Percentiles rank a stretch among this genome's conserved stretches.
These are phyloP conservation scores for Alternaria brassicicola DNA, from an alignment of 2,329 filamentous ascomycete species.

Conservation along the genomic window DNA sequence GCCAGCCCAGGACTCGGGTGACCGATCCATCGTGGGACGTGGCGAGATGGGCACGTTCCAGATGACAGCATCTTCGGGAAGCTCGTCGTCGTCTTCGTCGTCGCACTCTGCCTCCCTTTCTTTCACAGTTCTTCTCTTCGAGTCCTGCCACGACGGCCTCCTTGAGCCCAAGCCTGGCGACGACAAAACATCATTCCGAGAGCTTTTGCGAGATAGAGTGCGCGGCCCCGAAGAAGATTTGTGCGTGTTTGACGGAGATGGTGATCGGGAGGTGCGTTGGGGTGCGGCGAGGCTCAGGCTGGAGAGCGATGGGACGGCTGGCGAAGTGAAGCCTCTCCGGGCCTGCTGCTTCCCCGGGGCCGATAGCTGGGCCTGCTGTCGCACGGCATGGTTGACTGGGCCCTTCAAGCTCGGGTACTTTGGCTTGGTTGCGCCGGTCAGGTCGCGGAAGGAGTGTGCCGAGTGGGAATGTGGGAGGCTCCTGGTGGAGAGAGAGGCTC, in stretches of 20 bases:
- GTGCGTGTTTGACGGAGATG: constrained; percentile 42
- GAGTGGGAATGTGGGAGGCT: constrained; percentile 27
- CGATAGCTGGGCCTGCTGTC: constrained; percentile 44
- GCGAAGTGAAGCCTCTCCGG: constrained; percentile 51
- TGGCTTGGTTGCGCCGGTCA: constrained; percentile 46
- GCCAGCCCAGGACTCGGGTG: constrained; percentile 43
- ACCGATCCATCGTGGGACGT: constrained; percentile 47
- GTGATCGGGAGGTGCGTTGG: constrained; percentile 44
- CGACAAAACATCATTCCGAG: constrained; percentile 41
- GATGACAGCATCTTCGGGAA: constrained; percentile 78
- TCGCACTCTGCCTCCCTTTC: constrained; percentile 81
- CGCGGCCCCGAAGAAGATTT: constrained; percentile 34
- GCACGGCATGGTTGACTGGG: constrained; percentile 45
- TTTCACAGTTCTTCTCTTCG: constrained; percentile 66
- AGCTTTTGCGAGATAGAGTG: constrained; percentile 43
- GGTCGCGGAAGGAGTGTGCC: constrained; percentile 45
- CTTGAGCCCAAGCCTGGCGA: constrained; percentile 41
- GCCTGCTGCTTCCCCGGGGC: constrained; percentile 47
- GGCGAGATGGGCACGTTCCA: constrained; percentile 85
- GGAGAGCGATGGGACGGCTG: constrained; percentile 43
- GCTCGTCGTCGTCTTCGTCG: constrained; percentile 69
- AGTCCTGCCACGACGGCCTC: constrained; percentile 69
- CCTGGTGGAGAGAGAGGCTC: constrained; percentile 24
- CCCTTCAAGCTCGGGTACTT: constrained; percentile 51
- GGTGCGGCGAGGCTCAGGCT: constrained; percentile 41